These are phyloP conservation scores for Sporothrix brasiliensis DNA, from an alignment of 2,329 filamentous ascomycete species.

Conservation along the genomic window DNA sequence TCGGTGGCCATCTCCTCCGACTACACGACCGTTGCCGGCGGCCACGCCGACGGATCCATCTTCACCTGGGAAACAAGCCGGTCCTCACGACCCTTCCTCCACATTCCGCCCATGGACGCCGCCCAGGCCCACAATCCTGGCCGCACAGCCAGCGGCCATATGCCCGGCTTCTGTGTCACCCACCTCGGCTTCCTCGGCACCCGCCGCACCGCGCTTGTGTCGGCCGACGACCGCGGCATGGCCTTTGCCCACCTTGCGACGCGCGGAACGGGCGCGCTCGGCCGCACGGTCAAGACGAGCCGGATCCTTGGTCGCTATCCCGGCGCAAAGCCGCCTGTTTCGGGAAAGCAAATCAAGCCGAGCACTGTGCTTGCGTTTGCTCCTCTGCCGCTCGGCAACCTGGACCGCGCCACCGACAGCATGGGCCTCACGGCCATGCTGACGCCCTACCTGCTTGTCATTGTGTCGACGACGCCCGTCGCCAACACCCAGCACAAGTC, in stretches of 20 bases:
- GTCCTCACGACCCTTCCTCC: conserved; percentile 82
- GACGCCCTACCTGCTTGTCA: conserved; percentile 91
- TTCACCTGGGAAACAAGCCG: conserved; percentile 94
- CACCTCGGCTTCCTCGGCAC: conserved; percentile 96
- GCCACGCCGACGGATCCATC: conserved; percentile 86
- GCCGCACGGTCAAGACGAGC: conserved; percentile 82
- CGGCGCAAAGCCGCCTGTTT: conserved; percentile 59
- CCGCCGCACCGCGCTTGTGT: conserved; percentile 89
- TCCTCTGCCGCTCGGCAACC: conserved; percentile 88
- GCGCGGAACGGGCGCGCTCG: conserved; percentile 82
- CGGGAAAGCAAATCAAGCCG: conserved; percentile 71
- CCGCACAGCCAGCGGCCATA: conserved; percentile 77
- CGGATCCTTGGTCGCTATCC: conserved; percentile 92
- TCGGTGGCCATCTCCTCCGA: conserved; percentile 90
- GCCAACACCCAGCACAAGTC: conserved; percentile 97
- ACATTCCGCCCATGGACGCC: conserved; percentile 76
- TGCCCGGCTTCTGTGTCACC: conserved; percentile 74
- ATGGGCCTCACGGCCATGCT: conserved; percentile 93
- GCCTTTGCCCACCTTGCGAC: conserved; percentile 96
- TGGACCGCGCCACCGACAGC: conserved; percentile 82
- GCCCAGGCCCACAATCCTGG: conserved; percentile 58
- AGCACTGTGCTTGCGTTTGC: conserved; percentile 94
- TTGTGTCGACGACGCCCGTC: conserved; percentile 94
- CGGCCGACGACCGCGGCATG: conserved; percentile 94
- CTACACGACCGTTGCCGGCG: conserved; percentile 86